These are phyloP conservation scores for Saccharomycopsis oosterbeekiorum DNA, from an alignment of 805 yeast species.

Conservation along the genomic window DNA sequence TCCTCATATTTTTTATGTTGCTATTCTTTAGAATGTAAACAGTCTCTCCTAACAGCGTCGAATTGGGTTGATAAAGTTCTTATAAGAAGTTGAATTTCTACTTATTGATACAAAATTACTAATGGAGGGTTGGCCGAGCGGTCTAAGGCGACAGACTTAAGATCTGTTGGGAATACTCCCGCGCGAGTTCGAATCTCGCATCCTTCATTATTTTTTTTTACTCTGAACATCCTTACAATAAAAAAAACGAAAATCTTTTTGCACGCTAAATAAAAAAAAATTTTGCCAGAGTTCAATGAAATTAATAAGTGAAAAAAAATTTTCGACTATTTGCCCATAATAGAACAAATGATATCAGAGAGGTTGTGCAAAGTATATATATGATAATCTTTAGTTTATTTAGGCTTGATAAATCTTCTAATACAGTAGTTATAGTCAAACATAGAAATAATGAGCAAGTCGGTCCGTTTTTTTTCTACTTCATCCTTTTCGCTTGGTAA, in stretches of 20 bases:
- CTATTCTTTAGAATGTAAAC: no score
- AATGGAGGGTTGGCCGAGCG: conserved; percentile 34
- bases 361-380: no score
- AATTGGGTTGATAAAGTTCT: no score
- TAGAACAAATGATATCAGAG: not conserved
- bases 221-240: not conserved
- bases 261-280: not conserved
- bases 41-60: no score
- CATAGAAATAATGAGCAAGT: not conserved
- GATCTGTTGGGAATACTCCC: conserved; percentile 29
- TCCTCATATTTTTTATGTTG: no score
- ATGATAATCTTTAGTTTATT: no score
- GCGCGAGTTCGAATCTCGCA: conserved; percentile 27
- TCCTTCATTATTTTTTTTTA: conserved; percentile 23
- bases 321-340: not conserved
- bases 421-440: not conserved
- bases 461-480: conserved; percentile 20
- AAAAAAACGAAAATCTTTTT: not conserved
- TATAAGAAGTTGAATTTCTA: no score
- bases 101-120: no score
- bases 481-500: conserved; percentile 30
- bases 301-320: not conserved
- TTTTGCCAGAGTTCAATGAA: not conserved
- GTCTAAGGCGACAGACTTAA: conserved; percentile 34
- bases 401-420: not conserved